Evolutionary conservation across 1,284 basidiomycete species (phyloP).

Genomic region (Ustanciosporium gigantosporum): DNA sequence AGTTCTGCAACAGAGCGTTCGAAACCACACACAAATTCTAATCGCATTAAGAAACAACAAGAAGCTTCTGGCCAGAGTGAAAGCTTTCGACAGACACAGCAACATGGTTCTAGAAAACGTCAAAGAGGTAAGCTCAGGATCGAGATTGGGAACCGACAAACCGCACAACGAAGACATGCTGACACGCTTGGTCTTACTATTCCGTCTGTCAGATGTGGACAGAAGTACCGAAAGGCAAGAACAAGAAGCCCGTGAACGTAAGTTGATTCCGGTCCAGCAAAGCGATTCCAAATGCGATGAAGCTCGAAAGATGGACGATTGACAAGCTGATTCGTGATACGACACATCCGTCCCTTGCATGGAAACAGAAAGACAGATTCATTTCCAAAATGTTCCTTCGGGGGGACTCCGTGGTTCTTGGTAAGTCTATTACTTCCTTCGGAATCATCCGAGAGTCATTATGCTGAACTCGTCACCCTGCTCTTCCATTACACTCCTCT

Average conservation of each 20-base stretch:
- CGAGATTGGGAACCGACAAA: neutral
- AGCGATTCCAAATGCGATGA: neutral
- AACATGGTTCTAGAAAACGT: slow-evolving; percentile 76
- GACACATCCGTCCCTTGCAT: too few relatives aligned
- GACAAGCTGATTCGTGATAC: neutral
- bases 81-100: slow-evolving; percentile 97
- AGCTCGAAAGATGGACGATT: neutral
- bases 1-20: slow-evolving; percentile 95
- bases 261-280: slow-evolving; percentile 8
- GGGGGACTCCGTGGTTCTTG: slow-evolving; percentile 59
- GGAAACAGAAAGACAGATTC: slow-evolving; percentile 71
- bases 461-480: neutral
- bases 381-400: slow-evolving; percentile 90
- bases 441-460: too few relatives aligned
- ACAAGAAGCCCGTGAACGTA: slow-evolving; percentile 91
- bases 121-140: slow-evolving; percentile 42
- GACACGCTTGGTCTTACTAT: too few relatives aligned
- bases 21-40: slow-evolving; percentile 96
- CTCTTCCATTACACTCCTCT: neutral
- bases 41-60: slow-evolving; percentile 98
- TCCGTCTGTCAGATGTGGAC: slow-evolving; percentile 91
- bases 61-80: slow-evolving; percentile 94
- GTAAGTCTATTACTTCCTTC: slow-evolving; percentile 5
- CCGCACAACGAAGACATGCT: neutral
- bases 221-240: slow-evolving; percentile 94